A percentile compares a stretch with the other conserved stretches of the same genome.
Conservation (phyloP, 257 asterid genomes). For the Nicotiana noctiflora region DNA sequence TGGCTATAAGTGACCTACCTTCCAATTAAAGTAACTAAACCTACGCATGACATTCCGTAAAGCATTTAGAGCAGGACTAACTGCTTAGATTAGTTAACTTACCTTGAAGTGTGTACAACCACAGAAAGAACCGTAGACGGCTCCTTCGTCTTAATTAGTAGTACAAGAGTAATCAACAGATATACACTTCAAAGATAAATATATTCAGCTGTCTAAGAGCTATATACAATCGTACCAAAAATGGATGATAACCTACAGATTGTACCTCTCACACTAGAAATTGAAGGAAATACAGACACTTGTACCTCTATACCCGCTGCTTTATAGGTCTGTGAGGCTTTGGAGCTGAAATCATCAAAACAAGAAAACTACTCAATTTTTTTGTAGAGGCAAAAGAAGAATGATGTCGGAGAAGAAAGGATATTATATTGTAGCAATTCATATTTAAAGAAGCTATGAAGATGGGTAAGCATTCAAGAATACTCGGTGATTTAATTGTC, state of each 20-base stretch:
- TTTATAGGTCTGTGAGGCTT: conserved; percentile 63
- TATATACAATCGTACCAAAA: neutral
- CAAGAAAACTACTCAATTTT: conserved; percentile 3
- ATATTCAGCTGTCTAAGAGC: neutral
- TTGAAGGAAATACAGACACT: neutral
- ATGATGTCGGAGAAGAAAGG: neutral
- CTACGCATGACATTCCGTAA: neutral
- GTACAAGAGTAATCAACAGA: neutral
- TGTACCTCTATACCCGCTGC: conserved; percentile 14
- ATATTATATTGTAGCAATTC: neutral
- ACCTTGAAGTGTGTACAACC: neutral
- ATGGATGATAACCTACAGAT: neutral
- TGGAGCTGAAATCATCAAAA: conserved; percentile 35
- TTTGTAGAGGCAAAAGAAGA: neutral
- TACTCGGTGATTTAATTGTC: neutral
- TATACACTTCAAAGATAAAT: neutral
- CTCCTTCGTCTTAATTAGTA: neutral
- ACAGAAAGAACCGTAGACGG: neutral
- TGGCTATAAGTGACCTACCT: neutral
- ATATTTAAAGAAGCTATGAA: neutral
- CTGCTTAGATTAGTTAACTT: neutral
- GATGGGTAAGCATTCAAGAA: neutral
- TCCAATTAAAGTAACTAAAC: no score
- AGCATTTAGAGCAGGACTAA: neutral
- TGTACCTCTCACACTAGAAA: neutral